phyloP scores from a whole-genome alignment of 169 alveolate genomes.

The Plasmodium gaboni region DNA sequence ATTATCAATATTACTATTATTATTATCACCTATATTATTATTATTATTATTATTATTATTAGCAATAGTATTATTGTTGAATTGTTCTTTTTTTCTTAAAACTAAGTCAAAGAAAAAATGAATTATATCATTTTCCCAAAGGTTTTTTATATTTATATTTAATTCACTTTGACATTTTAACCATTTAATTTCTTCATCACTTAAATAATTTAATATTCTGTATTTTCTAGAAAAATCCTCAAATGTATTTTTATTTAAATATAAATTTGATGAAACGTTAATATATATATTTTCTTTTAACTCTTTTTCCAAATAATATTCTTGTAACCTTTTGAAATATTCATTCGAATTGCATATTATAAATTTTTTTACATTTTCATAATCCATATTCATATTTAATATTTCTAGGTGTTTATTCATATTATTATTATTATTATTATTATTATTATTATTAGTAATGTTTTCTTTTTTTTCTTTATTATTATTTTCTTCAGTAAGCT shows the following conservation, averaged over 20 bases:
- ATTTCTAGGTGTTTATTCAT: slow-evolving; percentile 16
- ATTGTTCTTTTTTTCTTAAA: slow-evolving; percentile 7
- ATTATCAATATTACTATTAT: not conserved
- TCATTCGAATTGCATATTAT: slow-evolving; percentile 24
- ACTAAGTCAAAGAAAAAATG: slow-evolving; percentile 62
- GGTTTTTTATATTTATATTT: slow-evolving; percentile 47
- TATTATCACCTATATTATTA: not conserved
- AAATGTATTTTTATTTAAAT: slow-evolving; percentile 37
- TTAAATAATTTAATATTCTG: slow-evolving; percentile 32
- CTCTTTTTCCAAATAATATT: slow-evolving; percentile 38
- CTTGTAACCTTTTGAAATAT: slow-evolving; percentile 43
- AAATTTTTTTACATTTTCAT: slow-evolving; percentile 38
- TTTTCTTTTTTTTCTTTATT: not conserved
- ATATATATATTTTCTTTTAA: slow-evolving; percentile 34
- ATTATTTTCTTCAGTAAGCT: no score
- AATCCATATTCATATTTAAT: slow-evolving; percentile 56
- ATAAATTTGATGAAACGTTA: slow-evolving; percentile 20
- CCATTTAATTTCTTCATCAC: slow-evolving; percentile 54
- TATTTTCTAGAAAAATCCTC: slow-evolving; percentile 36
- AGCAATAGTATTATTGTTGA: not conserved
- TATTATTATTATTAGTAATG: not conserved
- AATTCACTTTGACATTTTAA: slow-evolving; percentile 36
- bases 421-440: not conserved
- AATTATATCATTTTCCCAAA: slow-evolving; percentile 73
- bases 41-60: not conserved